Evolutionary conservation across 352 stramenopile species (phyloP).

Genomic region (Blastocystis sp.): DNA sequence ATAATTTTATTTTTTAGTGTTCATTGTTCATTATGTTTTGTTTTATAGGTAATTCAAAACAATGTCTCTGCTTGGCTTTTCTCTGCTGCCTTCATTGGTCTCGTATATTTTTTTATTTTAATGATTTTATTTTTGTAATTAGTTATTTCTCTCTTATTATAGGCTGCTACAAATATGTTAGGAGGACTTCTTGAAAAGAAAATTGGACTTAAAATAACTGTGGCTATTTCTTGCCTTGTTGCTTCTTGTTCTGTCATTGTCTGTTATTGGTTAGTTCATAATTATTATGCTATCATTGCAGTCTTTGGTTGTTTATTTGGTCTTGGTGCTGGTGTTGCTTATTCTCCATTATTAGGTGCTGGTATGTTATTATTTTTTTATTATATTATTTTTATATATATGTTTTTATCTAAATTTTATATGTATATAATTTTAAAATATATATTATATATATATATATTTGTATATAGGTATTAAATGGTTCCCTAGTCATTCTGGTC

Average conservation of each 20-base stretch:
- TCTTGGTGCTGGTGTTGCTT: conserved; percentile 26
- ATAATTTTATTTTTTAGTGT: too few species aligned
- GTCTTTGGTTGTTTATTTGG: conserved; percentile 25
- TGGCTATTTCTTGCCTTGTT: conserved; percentile 2
- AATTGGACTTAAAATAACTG: conserved; percentile 1
- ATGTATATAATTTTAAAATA: too few species aligned
- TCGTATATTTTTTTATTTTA: too few species aligned
- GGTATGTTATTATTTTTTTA: too few species aligned
- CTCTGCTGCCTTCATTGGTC: too few species aligned
- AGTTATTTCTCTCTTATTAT: too few species aligned
- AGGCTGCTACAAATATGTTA: conserved; percentile 16
- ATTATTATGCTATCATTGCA: conserved; percentile 14
- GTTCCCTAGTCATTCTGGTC: conserved; percentile 19
- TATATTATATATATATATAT: not conserved
- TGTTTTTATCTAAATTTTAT: too few species aligned
- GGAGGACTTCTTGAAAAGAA: conserved; percentile 5
- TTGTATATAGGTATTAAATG: conserved; percentile 31
- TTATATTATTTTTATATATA: too few species aligned
- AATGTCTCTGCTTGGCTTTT: too few species aligned
- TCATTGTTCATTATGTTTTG: too few species aligned
- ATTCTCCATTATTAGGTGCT: conserved; percentile 30
- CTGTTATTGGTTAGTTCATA: conserved; percentile 22
- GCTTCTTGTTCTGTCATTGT: conserved; percentile 11
- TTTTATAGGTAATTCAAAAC: too few species aligned
- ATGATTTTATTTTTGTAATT: too few species aligned